Evolutionary conservation across 208 protist genomes (phyloP), one percentile per base, ranked within the genome.

Genomic region (Trypanosoma melophagium): DNA sequence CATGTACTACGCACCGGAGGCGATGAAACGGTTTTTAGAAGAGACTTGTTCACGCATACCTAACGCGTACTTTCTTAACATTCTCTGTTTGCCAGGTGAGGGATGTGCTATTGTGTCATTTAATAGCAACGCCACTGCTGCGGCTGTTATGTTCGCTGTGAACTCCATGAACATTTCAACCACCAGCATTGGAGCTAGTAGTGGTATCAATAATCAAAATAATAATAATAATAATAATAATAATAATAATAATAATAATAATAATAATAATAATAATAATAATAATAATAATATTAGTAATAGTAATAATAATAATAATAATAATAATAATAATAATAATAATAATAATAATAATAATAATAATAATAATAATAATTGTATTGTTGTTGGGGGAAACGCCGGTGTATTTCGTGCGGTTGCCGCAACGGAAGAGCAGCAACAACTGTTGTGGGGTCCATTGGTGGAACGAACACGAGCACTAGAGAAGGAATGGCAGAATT

Each of bases 21-120:
- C 16, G 12, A 58, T 74, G 54, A 67, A 63, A 44, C 50, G 35
- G 17, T 54, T 68, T 22, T 54, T 74, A 16, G 60, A 50, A 14
- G 19, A 61, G 28, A 74, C 68, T 17, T 74, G 69, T 45, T 22
- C 22, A 2, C 35, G 69, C 56, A 68, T 74, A 64, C 69, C 69
- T 7, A 60, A 66, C 44, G 50, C 69, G 19, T 66, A 38, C 21
- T 74, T 67, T 40, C 40, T 74, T n/a, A 74, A 68, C 22, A 45
- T 74, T 0, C 50, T 41, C n/a, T 74, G 69, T 49, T 24, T 69
- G 25, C 60, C 60, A 9, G 35, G 10, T 49, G 55, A 74, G 44
- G 17, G 54, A 13, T 41, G 40, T 41, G 69, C 61, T 9, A 67
- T 74, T 67, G 69, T 68, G 7, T 74, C 69, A 25, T 68, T 74